phyloP scores from a whole-genome alignment of 2,329 filamentous ascomycete species.

The Colletotrichum echinochloae region DNA sequence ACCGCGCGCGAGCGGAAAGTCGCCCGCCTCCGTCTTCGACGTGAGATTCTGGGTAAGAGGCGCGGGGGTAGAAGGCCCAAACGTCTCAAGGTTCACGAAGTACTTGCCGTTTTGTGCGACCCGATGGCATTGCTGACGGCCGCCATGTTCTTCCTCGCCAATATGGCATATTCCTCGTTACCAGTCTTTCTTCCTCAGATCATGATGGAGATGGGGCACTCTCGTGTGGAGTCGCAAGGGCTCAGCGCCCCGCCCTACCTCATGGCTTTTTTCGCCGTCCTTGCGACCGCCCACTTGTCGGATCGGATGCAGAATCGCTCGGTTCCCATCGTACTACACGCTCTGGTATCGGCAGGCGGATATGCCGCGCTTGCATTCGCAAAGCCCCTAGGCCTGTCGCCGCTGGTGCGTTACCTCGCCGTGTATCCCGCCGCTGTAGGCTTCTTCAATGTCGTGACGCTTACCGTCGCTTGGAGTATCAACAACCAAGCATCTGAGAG shows the following conservation, averaged over 20 bases:
- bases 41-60: slow-evolving; percentile 53
- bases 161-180: slow-evolving; percentile 88
- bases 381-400: slow-evolving; percentile 56
- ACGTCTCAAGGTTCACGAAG: slow-evolving; percentile 66
- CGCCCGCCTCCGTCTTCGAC: slow-evolving; percentile 74
- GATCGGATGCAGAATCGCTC: slow-evolving; percentile 74
- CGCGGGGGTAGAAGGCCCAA: slow-evolving; percentile 41
- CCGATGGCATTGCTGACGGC: slow-evolving; percentile 81
- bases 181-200: slow-evolving; percentile 90
- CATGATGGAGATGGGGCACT: slow-evolving; percentile 80
- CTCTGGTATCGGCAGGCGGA: slow-evolving; percentile 72
- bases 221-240: slow-evolving; percentile 75
- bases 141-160: slow-evolving; percentile 87
- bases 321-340: slow-evolving; percentile 75
- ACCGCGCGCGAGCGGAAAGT: slow-evolving; percentile 74
- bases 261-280: slow-evolving; percentile 76
- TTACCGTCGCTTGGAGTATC: slow-evolving; percentile 89
- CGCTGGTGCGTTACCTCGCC: slow-evolving; percentile 74
- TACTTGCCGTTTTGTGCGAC: slow-evolving; percentile 70
- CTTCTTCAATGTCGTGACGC: slow-evolving; percentile 86
- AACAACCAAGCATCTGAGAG: slow-evolving; percentile 82
- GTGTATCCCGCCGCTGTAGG: slow-evolving; percentile 83
- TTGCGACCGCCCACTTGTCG: slow-evolving; percentile 78
- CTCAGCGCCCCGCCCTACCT: slow-evolving; percentile 87
- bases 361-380: slow-evolving; percentile 72